Conservation (phyloP, 352 stramenopile species). For the Globisporangium irregulare region DNA sequence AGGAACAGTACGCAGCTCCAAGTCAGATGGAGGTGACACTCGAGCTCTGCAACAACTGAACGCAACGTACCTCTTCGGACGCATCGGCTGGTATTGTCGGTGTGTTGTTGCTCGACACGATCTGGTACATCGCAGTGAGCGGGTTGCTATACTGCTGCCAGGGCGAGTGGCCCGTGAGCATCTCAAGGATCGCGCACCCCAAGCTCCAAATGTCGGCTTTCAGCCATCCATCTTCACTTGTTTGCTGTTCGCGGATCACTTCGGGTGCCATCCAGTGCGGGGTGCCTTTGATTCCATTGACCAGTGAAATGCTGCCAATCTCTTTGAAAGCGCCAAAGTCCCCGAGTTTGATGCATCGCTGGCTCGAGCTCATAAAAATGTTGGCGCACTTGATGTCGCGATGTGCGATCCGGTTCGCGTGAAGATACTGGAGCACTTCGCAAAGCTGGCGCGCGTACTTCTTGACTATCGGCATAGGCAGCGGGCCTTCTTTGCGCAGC, state of each 20-base stretch:
- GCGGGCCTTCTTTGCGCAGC: constrained; percentile 47
- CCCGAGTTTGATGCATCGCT: constrained; percentile 54
- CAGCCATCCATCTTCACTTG: constrained; percentile 71
- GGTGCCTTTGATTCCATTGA: constrained; percentile 84
- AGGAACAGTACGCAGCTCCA: background rate
- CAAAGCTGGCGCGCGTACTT: constrained; percentile 84
- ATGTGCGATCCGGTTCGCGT: constrained; percentile 87
- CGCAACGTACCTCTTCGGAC: constrained; percentile 43
- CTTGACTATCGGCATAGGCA: constrained; percentile 40
- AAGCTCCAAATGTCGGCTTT: constrained; percentile 92
- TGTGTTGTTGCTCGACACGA: constrained; percentile 68
- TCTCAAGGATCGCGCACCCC: constrained; percentile 91
- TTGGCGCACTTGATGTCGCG: constrained; percentile 89
- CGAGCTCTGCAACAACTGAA: background rate
- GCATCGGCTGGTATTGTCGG: constrained; percentile 56
- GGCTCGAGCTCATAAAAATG: constrained; percentile 47
- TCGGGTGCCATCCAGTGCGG: constrained; percentile 92
- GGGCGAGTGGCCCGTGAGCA: constrained; percentile 89
- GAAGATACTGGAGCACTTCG: constrained; percentile 81
- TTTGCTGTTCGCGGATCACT: constrained; percentile 70
- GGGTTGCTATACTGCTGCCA: constrained; percentile 89
- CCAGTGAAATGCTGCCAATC: constrained; percentile 58
- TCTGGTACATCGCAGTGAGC: constrained; percentile 90
- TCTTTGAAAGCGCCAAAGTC: constrained; percentile 83
- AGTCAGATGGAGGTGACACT: background rate